Conservation (phyloP, 2,329 filamentous ascomycete species). For the Rutstroemia sp. region DNA sequence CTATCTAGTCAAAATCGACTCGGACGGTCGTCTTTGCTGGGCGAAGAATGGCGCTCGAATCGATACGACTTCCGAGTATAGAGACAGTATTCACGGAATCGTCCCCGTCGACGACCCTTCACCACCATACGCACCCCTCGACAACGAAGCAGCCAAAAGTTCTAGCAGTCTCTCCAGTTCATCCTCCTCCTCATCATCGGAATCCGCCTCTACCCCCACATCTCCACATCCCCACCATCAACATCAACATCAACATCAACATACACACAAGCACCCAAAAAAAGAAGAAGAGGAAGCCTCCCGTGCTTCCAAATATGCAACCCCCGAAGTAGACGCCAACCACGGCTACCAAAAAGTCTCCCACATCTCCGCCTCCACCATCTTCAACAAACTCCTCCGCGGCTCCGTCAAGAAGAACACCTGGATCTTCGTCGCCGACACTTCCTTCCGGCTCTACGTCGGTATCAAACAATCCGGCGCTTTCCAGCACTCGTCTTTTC, state of each 20-base stretch:
- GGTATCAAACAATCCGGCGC: conserved; percentile 84
- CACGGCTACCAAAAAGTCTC: conserved; percentile 54
- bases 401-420: conserved; percentile 78
- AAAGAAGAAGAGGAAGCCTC: conserved; percentile 45
- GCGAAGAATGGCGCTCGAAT: conserved; percentile 74
- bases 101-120: conserved; percentile 54
- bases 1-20: conserved; percentile 73
- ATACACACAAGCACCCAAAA: conserved; percentile 22
- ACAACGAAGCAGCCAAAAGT: conserved; percentile 20
- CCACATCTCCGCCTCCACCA: conserved; percentile 62
- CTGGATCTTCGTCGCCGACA: conserved; percentile 92
- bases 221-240: conserved; percentile 10
- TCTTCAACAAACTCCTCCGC: conserved; percentile 72
- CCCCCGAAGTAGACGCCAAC: conserved; percentile 52
- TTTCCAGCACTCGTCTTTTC: conserved; percentile 87
- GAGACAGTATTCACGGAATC: conserved; percentile 72
- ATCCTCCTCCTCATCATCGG: neutral
- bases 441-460: conserved; percentile 75
- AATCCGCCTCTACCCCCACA: neutral
- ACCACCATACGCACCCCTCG: conserved; percentile 38
- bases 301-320: conserved; percentile 57
- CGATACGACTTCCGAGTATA: conserved; percentile 67
- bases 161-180: neutral
- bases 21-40: conserved; percentile 73
- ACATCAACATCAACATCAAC: conserved; percentile 12